Evolutionary conservation across 257 asterid species (phyloP), one percentile per base, ranked within the genome.

Genomic region (Solanum boliviense): DNA sequence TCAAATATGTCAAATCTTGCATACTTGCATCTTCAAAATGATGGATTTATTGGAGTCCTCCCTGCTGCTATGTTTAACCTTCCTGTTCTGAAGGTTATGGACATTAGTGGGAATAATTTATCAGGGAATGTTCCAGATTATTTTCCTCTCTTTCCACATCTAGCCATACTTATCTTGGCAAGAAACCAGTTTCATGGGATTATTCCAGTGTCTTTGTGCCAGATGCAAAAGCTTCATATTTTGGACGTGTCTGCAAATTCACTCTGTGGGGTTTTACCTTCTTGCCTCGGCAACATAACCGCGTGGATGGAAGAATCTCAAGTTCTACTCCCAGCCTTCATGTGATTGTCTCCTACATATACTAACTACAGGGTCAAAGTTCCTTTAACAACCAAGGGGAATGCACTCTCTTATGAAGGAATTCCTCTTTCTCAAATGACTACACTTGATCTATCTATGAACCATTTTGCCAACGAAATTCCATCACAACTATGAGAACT

Each of bases 371-470:
- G 82, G 29, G 88, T 73, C 70, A 74, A 88, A 60, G 90, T 75
- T 60, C 60, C 88, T 32, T 74, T 88, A 2, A 88, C 46, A 60
- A 60, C 90, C 70, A 88, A 88, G 29, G 88, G 88, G 41, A 84
- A 75, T 29, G 11, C 62, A 60, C 58, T 72, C 29, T 56, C 65
- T 29, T 75, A 88, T 41, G 88, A 74, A 88, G 86, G 90, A 31
- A 41, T 84, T 34, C 86, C 87, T 83, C 87, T 84, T 76, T 83
- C 73, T 23, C 83, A 81, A 29, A 86, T 85, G 74, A 84, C 86
- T 23, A 67, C 1, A 5, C 70, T 88, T 20, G 90, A 88, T 67
- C 86, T 88, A 11, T 88, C 90, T 4, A n/a, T 84, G 38, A 88
- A 88, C 44, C 52, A 3, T n/a, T 74, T 74, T 12, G 74, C 86